Conservation (phyloP, 2,329 filamentous ascomycete genomes). For the Fonsecaea monophora region DNA sequence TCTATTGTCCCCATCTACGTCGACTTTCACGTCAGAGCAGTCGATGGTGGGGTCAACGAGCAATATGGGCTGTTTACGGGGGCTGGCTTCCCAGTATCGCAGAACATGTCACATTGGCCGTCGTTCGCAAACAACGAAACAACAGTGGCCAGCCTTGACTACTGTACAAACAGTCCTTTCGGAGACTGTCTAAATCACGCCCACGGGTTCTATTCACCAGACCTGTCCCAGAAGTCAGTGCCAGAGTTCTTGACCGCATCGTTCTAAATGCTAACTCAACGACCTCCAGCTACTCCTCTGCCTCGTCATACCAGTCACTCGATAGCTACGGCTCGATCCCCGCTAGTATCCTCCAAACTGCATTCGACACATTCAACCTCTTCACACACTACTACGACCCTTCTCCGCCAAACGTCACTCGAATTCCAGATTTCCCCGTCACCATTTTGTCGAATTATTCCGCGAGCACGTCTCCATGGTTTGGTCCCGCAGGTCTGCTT, state of each 20-base stretch:
- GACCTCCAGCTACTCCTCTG: slow-evolving; percentile 22
- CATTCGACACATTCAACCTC: slow-evolving; percentile 41
- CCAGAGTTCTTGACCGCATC: slow-evolving; percentile 25
- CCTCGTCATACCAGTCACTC: slow-evolving; percentile 32
- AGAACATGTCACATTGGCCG: slow-evolving; percentile 55
- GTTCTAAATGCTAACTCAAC: slow-evolving; percentile 41
- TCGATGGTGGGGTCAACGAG: slow-evolving; percentile 48
- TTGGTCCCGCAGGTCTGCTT: slow-evolving; percentile 40
- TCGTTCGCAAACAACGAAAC: slow-evolving; percentile 53
- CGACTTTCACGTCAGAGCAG: slow-evolving; percentile 53
- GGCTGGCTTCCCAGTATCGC: slow-evolving; percentile 48
- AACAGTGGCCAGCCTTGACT: slow-evolving; percentile 46
- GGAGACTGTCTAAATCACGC: slow-evolving; percentile 28
- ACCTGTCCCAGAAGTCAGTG: slow-evolving; percentile 35
- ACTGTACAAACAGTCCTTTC: slow-evolving; percentile 47
- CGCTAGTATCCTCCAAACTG: slow-evolving; percentile 45
- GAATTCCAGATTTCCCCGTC: slow-evolving; percentile 34
- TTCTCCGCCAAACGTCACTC: slow-evolving; percentile 32
- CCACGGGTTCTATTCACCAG: slow-evolving; percentile 35
- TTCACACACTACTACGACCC: slow-evolving; percentile 40
- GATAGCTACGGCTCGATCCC: slow-evolving; percentile 46
- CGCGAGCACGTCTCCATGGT: slow-evolving; percentile 33
- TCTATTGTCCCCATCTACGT: slow-evolving; percentile 49
- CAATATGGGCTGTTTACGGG: slow-evolving; percentile 57
- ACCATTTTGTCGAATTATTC: slow-evolving; percentile 38